Conservation (phyloP, 1,284 basidiomycete genomes). For the Ceratobasidium sp. region DNA sequence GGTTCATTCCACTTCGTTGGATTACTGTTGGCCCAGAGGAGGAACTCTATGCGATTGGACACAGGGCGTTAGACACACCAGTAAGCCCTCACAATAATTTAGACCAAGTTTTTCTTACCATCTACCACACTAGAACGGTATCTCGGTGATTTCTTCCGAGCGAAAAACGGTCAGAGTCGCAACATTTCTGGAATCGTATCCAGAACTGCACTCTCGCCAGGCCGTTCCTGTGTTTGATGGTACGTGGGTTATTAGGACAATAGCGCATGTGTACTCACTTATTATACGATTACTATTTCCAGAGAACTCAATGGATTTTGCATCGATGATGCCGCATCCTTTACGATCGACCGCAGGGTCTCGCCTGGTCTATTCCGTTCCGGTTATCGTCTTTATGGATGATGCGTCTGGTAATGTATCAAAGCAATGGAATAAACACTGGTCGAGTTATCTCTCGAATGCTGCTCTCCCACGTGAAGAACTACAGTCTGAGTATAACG, state of each 20-base stretch:
- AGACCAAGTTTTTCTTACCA: too few species aligned
- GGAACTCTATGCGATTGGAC: neutral
- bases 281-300: neutral
- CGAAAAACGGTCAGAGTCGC: neutral
- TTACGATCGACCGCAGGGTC: conserved; percentile 10
- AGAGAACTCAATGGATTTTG: conserved; percentile 14
- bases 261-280: neutral
- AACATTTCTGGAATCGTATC: conserved; percentile 9
- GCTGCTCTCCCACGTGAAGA: conserved; percentile 24
- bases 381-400: conserved; percentile 43
- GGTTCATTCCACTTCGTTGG: conserved; percentile 28
- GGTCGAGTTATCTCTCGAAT: conserved; percentile 36
- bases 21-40: neutral
- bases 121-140: too few species aligned
- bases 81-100: neutral
- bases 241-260: neutral
- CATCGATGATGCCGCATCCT: conserved; percentile 28
- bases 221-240: conserved; percentile 19
- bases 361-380: conserved; percentile 35
- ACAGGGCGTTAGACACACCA: neutral
- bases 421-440: conserved; percentile 45
- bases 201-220: neutral
- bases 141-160: too few species aligned
- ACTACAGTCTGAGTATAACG: conserved; percentile 24
- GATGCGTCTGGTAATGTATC: conserved; percentile 42